These are phyloP conservation scores for Erucastrum elatum DNA, from an alignment of 345 rosid species.

Conservation along the genomic window DNA sequence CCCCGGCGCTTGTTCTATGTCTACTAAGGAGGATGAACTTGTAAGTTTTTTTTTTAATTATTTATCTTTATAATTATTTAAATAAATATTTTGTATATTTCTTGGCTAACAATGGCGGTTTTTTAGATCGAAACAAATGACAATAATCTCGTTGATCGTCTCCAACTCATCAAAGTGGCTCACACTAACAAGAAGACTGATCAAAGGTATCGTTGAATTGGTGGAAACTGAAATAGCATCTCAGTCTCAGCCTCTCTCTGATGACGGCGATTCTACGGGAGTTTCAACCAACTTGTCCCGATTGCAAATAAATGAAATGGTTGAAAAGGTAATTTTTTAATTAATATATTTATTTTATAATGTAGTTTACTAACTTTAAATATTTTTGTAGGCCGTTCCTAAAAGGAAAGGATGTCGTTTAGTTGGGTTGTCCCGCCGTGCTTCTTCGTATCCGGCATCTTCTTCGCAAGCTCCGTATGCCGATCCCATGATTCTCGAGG, in stretches of 20 bases:
- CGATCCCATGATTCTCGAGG: neutral
- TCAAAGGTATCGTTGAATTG: neutral
- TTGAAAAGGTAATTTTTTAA: too few species aligned
- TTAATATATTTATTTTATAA: too few species aligned
- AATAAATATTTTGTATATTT: too few species aligned
- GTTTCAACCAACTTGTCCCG: neutral
- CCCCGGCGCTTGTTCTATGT: too few species aligned
- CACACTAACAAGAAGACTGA: neutral
- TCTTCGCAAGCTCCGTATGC: neutral
- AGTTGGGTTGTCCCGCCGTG: neutral
- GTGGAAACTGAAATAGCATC: neutral
- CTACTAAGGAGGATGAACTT: neutral
- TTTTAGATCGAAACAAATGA: neutral
- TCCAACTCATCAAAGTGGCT: neutral
- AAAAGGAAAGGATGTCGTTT: neutral
- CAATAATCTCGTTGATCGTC: neutral
- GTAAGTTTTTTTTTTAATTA: neutral
- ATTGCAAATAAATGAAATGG: too few species aligned
- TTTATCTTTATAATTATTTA: too few species aligned
- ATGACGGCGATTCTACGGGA: neutral
- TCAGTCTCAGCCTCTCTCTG: neutral
- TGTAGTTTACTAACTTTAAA: neutral
- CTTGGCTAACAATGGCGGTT: neutral
- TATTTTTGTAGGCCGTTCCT: neutral
- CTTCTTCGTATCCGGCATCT: neutral